A percentile compares a stretch with the other conserved stretches of the same genome.
Evolutionary conservation across 257 asterid genomes (phyloP).

Genomic region (Lycium ferocissimum): DNA sequence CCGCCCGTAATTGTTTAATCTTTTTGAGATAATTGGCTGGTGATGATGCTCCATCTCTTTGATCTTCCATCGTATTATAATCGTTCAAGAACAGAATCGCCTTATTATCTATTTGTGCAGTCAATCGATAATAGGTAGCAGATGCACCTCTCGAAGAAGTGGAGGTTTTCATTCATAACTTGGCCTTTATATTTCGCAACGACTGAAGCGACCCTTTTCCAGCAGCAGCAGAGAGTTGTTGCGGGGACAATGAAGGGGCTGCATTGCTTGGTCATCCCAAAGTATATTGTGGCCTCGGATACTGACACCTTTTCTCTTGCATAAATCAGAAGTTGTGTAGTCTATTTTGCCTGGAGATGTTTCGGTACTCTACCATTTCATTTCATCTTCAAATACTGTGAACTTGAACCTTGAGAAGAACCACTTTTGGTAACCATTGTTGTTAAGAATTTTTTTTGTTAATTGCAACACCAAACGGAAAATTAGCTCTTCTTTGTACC

Average conservation of each 20-base stretch:
- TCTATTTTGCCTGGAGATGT: background rate
- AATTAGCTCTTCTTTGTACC: conserved; percentile 1
- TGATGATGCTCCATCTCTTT: conserved; percentile 43
- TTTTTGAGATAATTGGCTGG: conserved; percentile 60
- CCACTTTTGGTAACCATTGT: conserved; percentile 51
- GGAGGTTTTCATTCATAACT: conserved; percentile 66
- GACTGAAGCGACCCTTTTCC: conserved; percentile 48
- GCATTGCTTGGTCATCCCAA: conserved; percentile 53
- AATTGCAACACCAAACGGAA: conserved; percentile 42
- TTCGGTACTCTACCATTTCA: conserved; percentile 64
- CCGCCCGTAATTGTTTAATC: conserved; percentile 48
- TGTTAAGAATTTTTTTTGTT: conserved; percentile 26
- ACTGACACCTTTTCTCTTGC: too few relatives aligned
- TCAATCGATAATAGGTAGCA: conserved; percentile 41
- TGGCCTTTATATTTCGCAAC: conserved; percentile 50
- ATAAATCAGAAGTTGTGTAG: too few relatives aligned
- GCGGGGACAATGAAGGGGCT: conserved; percentile 37
- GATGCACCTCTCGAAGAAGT: conserved; percentile 61
- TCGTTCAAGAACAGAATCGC: conserved; percentile 65
- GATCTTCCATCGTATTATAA: conserved; percentile 61
- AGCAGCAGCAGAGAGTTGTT: conserved; percentile 43
- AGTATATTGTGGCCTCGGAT: conserved; percentile 30
- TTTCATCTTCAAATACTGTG: conserved; percentile 64
- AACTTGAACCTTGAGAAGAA: conserved; percentile 60
- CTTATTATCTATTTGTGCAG: conserved; percentile 46